Evolutionary conservation across 208 protist species (phyloP).

Genomic region (Leishmania gerbilli): DNA sequence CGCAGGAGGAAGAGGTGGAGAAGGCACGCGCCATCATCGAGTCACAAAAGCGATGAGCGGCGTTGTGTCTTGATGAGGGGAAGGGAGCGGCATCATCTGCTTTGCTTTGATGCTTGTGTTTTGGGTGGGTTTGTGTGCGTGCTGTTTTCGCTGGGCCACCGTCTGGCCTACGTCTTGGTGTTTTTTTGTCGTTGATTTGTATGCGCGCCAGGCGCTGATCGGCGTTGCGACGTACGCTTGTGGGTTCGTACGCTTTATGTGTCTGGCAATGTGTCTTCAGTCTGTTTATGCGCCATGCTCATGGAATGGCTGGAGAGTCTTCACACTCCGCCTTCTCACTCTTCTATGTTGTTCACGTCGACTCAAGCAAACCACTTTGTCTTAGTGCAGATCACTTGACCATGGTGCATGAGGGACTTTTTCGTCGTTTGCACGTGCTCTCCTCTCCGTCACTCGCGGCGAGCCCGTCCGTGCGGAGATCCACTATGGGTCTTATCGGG

Average conservation of each 20-base stretch:
- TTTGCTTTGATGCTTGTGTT: not conserved
- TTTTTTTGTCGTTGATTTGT: too few species aligned
- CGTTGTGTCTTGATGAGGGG: not conserved
- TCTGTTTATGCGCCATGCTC: not conserved
- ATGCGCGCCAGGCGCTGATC: not conserved
- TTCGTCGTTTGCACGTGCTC: too few species aligned
- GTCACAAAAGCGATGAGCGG: slow-evolving; percentile 49
- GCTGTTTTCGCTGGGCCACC: not conserved
- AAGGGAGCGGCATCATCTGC: not conserved
- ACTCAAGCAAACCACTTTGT: not conserved
- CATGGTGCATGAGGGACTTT: not conserved
- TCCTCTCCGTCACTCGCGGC: not conserved
- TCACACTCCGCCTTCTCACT: not conserved
- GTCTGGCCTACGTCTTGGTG: not conserved
- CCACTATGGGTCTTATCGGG: not conserved
- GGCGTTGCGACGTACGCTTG: not conserved
- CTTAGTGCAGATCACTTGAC: not conserved
- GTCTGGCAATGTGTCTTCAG: not conserved
- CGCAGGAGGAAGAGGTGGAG: slow-evolving; percentile 65
- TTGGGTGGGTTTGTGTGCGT: not conserved
- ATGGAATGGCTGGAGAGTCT: not conserved
- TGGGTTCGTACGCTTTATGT: not conserved
- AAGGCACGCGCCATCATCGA: slow-evolving; percentile 62
- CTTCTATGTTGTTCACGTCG: not conserved
- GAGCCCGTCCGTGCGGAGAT: not conserved